phyloP scores from a whole-genome alignment of 2,329 filamentous ascomycete species.

The Xylariales sp. region DNA sequence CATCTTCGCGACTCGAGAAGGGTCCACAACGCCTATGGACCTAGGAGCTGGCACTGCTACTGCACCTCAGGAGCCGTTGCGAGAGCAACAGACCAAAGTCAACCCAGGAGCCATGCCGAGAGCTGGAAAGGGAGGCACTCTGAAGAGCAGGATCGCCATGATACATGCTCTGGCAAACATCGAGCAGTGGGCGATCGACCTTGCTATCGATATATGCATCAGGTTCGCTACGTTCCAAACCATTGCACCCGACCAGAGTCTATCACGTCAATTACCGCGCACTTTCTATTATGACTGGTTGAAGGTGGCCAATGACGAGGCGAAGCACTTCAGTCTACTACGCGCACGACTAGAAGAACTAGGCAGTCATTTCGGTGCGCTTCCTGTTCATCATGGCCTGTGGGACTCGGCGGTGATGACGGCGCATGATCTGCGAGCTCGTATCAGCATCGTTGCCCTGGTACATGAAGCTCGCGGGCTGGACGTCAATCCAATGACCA shows the following conservation, averaged over 20 bases:
- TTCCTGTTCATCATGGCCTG: slow-evolving; percentile 40
- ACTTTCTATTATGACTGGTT: slow-evolving; percentile 44
- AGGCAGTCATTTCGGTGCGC: slow-evolving; percentile 37
- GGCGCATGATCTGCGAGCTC: slow-evolving; percentile 36
- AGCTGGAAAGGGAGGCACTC: slow-evolving; percentile 34
- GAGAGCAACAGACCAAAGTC: slow-evolving; percentile 33
- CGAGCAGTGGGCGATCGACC: slow-evolving; percentile 43
- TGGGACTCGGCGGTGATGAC: slow-evolving; percentile 40
- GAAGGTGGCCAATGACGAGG: slow-evolving; percentile 42
- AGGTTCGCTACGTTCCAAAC: slow-evolving; percentile 40
- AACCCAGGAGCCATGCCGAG: slow-evolving; percentile 35
- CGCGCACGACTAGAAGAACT: slow-evolving; percentile 39
- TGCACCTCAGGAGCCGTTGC: slow-evolving; percentile 35
- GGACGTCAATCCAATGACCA: slow-evolving; percentile 42
- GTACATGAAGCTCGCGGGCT: slow-evolving; percentile 42
- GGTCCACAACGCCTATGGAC: slow-evolving; percentile 33
- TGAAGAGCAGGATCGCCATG: slow-evolving; percentile 40
- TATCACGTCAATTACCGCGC: slow-evolving; percentile 30
- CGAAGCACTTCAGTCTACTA: slow-evolving; percentile 42
- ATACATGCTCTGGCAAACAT: slow-evolving; percentile 43
- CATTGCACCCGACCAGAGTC: slow-evolving; percentile 12
- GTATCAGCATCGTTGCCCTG: slow-evolving; percentile 42
- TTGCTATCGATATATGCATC: slow-evolving; percentile 42
- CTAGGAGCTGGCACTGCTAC: slow-evolving; percentile 31
- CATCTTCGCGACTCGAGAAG: slow-evolving; percentile 33